Base-by-base conservation (phyloP, 768 basidiomycete genomes). In the Suillus hirtellus region DNA sequence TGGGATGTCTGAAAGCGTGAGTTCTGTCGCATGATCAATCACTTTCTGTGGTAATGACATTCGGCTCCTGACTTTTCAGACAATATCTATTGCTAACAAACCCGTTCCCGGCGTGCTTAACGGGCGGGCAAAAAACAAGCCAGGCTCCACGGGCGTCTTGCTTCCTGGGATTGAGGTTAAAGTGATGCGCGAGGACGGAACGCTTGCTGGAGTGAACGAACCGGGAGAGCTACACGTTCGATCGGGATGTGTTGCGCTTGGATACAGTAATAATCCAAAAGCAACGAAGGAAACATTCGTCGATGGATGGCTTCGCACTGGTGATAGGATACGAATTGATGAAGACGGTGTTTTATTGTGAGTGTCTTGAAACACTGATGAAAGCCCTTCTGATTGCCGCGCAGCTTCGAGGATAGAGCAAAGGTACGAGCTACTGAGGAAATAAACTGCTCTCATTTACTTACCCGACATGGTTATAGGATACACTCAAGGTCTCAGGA, bases 401-500 rank as follows among this genome's bases (percentile, higher is more conserved):
- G 52, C 62, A 91, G 89, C 73, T 93, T 86, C 67, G 86, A 86
- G 14, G 92, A 93, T 72, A 82, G 92, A 60, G 80, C 81, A n/a
- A 93, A 93, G 82, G 89, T 89, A 59, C 65, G 38, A 46, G 60
- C 43, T 44, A 17, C 3, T 21, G 11, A 37, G 35, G 27, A 73
- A 78, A 71, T 68, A 72, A 54, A 6, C 11, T 53, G n/a, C 4
- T 50, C 17, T 11, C 58, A 35, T 24, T 35, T 6, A 21, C 24
- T 59, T 50, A 9, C 38, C 14, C 35, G 59, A 43, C 14, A 58
- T 54, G 27, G 56, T 17, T 24, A 27, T 31, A 91, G 87, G 92
- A 93, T 69, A 92, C 86, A 0, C 79, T 94, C 24, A 94, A 94
- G 70, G 82, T 94, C 3, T 91, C 89, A 0, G 92, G 92, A 4